Evolutionary conservation across 2,329 filamentous ascomycete species (phyloP).

Genomic region (Moelleriella libera): DNA sequence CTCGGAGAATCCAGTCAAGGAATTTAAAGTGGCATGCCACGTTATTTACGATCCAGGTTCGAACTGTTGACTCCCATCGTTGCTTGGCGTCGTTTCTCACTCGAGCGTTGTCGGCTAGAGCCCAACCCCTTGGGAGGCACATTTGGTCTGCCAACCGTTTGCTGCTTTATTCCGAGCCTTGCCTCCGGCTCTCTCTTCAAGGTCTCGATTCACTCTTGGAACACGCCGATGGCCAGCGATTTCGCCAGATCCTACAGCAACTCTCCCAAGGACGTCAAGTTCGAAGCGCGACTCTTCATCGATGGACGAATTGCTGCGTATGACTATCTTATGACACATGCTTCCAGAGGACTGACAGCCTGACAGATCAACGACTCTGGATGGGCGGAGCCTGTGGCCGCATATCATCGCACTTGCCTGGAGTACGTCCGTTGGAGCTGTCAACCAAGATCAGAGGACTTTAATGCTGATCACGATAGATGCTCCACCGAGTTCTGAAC

Average conservation of each 20-base stretch:
- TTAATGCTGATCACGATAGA: conserved; percentile 16
- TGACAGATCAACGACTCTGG: conserved; percentile 38
- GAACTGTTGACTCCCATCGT: conserved; percentile 2
- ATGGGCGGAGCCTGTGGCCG: conserved; percentile 35
- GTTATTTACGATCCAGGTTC: conserved; percentile 40
- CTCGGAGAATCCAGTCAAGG: conserved; percentile 58
- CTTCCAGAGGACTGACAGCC: background rate
- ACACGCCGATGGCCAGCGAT: conserved; percentile 42
- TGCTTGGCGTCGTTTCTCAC: background rate
- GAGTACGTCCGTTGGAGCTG: conserved; percentile 15
- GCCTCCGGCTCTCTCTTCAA: conserved; percentile 44
- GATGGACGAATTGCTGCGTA: conserved; percentile 54
- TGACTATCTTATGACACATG: background rate
- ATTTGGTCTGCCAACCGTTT: conserved; percentile 48
- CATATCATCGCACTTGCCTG: conserved; percentile 31
- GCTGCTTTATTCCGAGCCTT: conserved; percentile 57
- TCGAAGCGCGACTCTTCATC: conserved; percentile 53
- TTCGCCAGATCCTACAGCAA: conserved; percentile 42
- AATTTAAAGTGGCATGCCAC: conserved; percentile 70
- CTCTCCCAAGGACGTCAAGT: conserved; percentile 39
- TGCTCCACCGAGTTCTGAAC: conserved; percentile 41
- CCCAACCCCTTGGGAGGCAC: conserved; percentile 34
- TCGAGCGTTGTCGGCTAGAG: conserved; percentile 20
- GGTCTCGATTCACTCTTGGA: conserved; percentile 66
- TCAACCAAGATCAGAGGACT: conserved; percentile 7